Evolutionary conservation across 2,329 filamentous ascomycete genomes (phyloP), one percentile per base, ranked within the genome.

Genomic region (Scytalidium lignicola): DNA sequence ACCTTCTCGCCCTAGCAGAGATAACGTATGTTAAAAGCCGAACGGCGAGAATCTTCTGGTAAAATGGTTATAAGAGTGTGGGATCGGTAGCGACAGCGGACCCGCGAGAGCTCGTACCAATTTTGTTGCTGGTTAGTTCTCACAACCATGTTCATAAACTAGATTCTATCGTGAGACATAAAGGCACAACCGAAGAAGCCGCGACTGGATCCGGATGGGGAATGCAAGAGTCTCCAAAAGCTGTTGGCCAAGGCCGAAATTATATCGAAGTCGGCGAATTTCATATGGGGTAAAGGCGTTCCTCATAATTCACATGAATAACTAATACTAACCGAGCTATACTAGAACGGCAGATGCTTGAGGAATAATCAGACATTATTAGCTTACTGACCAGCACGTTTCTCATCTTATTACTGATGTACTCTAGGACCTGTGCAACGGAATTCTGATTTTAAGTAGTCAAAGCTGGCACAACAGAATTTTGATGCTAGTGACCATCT

Each of bases 11-110:
- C 3, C 73, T 90, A 61, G 79, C 86, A 2, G 81, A 84, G 63
- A 81, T 90, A 39, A 82, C 85, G 0, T 90, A 85, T 60, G 78
- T 91, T 57, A 90, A 91, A 65, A 88, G 85, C 60, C 80, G 85
- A 48, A 90, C 86, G 13, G 87, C 87, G 62, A 76, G 74, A 13
- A 73, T 89, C 5, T 85, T 91, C 53, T 87, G 86, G 74, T 87
- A 90, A 49, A 89, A 86, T 62, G 87, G 87, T 1, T 86, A 86
- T 60, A 83, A 80, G 58, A 84, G 78, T 20, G 70, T 90, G 22
- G 80, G 82, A 29, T 74, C 79, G 2, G 71, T 91, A 43, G 85
- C 86, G 3, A 86, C 86, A 56, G 84, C 86, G 1, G 78, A 86
- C 52, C 76, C 82, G 0, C 75, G 75, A 51, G 85, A 88, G 54